phyloP scores from a whole-genome alignment of 2,329 filamentous ascomycete genomes.

The Hypomyces perniciosus region DNA sequence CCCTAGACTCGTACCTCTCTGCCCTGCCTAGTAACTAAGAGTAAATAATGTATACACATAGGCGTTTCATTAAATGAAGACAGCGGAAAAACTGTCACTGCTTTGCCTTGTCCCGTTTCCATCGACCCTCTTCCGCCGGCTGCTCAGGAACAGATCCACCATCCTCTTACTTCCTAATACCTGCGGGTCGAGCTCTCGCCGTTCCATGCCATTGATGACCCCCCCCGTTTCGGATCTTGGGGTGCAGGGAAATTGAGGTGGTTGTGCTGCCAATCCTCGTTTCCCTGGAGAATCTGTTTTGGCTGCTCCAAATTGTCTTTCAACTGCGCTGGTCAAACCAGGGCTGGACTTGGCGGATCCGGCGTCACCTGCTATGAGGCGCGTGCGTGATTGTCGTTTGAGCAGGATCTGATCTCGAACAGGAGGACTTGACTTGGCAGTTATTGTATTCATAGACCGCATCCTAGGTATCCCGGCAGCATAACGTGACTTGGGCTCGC shows the following conservation, averaged over 20 bases:
- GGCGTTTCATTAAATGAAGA: slow-evolving; percentile 24
- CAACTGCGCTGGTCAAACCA: slow-evolving; percentile 18
- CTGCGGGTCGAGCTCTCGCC: slow-evolving; percentile 24
- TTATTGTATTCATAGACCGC: slow-evolving; percentile 21
- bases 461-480: slow-evolving; percentile 16
- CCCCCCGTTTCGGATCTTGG: background rate
- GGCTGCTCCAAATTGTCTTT: slow-evolving; percentile 16
- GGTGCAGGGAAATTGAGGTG: background rate
- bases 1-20: background rate
- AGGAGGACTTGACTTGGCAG: slow-evolving; percentile 13
- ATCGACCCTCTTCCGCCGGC: slow-evolving; percentile 37
- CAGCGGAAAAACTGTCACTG: slow-evolving; percentile 23
- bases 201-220: background rate
- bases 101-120: slow-evolving; percentile 24
- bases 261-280: slow-evolving; percentile 5
- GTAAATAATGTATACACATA: background rate
- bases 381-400: slow-evolving; percentile 18
- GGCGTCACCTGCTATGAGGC: slow-evolving; percentile 13
- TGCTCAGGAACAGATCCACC: slow-evolving; percentile 50
- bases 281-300: slow-evolving; percentile 17
- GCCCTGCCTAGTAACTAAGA: background rate
- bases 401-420: slow-evolving; percentile 16
- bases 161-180: slow-evolving; percentile 43
- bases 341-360: slow-evolving; percentile 27
- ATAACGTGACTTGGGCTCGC: background rate